Evolutionary conservation across 2,329 filamentous ascomycete genomes (phyloP), one percentile per base, ranked within the genome.

Genomic region (Hymenotorrendiella dingleyae): DNA sequence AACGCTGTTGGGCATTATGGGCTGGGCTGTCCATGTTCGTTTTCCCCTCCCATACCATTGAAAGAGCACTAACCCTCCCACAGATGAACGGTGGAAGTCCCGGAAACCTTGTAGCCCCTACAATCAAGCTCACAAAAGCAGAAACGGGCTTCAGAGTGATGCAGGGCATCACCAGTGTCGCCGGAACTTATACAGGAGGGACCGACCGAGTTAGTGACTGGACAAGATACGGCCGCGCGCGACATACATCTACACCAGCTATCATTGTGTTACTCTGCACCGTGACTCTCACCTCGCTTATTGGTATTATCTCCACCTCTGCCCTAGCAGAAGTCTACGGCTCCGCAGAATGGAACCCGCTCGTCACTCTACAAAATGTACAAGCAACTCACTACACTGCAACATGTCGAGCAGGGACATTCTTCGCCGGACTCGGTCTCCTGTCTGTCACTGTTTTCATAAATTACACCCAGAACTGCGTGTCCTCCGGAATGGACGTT

Each of bases 231-330:
- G 46, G 29, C 21, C 40, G 41, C 21, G 24, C 50, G 1, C 44
- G 48, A 19, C 48, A 48, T 17, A 49, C 52, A 14, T 46, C 50
- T 23, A 47, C 40, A 8, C 46, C 52, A 10, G 50, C 46, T 14
- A 53, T 54, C 14, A 33, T 47, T 12, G 26, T 36, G 4, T 23
- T 42, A 3, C 19, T 32, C 17, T 29, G 41, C 12, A 39, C 39
- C 6, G 30, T 47, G 6, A 38, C 24, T 7, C 16, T 44, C 8
- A 42, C 26, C 9, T 30, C 37, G 9, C 21, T 44, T 3, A 21
- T 41, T 14, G 41, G 45, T 5, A 28, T 41, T 1, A 20, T 47
- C 11, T 26, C 37, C 6, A 44, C 45, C 14, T 35, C 34, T n/a
- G 45, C 40, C 21, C 19, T 30, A 4, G 14, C 17, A 12, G 33